Base-by-base conservation (phyloP, 176 grass and related monocot species). In the Saccharum officinarum region DNA sequence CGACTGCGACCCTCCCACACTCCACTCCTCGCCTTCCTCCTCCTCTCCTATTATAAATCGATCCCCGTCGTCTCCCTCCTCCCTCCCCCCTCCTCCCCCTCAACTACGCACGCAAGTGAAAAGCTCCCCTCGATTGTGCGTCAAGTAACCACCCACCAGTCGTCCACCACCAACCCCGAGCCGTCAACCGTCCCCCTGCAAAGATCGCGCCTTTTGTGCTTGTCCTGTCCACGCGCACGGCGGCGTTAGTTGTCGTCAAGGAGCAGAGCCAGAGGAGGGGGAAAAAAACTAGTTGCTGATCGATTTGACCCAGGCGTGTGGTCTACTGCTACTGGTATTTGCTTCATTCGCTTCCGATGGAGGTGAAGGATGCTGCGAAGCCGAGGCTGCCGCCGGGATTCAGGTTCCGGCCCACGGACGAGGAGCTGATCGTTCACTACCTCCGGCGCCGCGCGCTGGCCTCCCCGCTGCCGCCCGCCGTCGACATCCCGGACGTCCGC, bases 341-440 rank as follows among this genome's bases (percentile, higher is more conserved):
- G 15, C 46, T 30, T 13, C 39, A 4, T 52, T 52, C 3, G 49
- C 13, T 22, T 13, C 30, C 10, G 22, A 77, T 76, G 78, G 73
- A 84, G 25, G 59, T 45, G 3, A 85, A 80, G 76, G 33, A 59
- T 14, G 13, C 37, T 7, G 71, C 69, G 91, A 60, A 33, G 72
- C 44, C 67, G 25, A 75, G 30, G 66, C 86, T 92, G 55, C 93
- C 93, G 3, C 86, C 90, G 34, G 93, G 93, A 23, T 95, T 95
- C 81, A 78, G 93, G 38, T 95, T 95, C 78, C 86, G 91, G 3
- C 93, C 93, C 0, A 95, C 93, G 0, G 93, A 95, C 78, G 82
- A 86, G 78, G 93, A 95, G 77, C 81, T 95, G 11, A 60, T 95
- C 1, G 54, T 92, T 54, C 93, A 95, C 73, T 95, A 95, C 88